Evolutionary conservation across 805 yeast genomes (phyloP).

Genomic region (Cyberlindnera saturnus): DNA sequence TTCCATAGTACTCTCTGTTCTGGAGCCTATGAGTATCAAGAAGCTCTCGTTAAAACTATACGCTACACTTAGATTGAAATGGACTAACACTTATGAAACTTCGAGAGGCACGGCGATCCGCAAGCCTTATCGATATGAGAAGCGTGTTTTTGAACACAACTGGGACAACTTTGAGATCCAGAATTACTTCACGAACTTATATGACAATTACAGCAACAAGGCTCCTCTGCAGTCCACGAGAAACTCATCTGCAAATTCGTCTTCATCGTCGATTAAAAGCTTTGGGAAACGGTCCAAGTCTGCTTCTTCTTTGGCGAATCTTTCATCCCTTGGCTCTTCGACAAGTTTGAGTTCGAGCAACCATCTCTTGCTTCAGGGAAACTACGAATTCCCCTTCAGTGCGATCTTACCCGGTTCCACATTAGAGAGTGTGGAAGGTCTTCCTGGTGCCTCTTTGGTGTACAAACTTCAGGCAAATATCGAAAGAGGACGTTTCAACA

Average conservation of each 20-base stretch:
- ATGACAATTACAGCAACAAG: slow-evolving; percentile 16
- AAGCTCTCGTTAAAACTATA: slow-evolving; percentile 57
- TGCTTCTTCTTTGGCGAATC: slow-evolving; percentile 29
- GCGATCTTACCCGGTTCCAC: slow-evolving; percentile 78
- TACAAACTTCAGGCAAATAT: slow-evolving; percentile 74
- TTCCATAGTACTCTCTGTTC: slow-evolving; percentile 64
- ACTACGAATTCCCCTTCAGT: slow-evolving; percentile 87
- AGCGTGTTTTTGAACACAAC: slow-evolving; percentile 62
- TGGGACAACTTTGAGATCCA: slow-evolving; percentile 69
- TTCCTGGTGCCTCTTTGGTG: slow-evolving; percentile 69
- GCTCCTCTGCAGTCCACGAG: slow-evolving; percentile 8
- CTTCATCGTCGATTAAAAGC: slow-evolving; percentile 22
- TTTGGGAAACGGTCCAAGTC: slow-evolving; percentile 26
- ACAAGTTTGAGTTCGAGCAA: slow-evolving; percentile 19
- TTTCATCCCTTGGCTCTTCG: slow-evolving; percentile 27
- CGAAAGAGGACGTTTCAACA: slow-evolving; percentile 75
- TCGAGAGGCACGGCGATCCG: slow-evolving; percentile 37
- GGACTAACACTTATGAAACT: slow-evolving; percentile 50
- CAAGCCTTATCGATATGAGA: slow-evolving; percentile 49
- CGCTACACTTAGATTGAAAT: slow-evolving; percentile 60
- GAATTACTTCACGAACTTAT: slow-evolving; percentile 28
- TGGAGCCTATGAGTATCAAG: slow-evolving; percentile 68
- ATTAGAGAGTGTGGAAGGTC: slow-evolving; percentile 86
- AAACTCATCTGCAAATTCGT: slow-evolving; percentile 18
- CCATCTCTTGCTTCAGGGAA: slow-evolving; percentile 58